Conservation (phyloP, 1,284 basidiomycete species). For the Phlebopus sp. region DNA sequence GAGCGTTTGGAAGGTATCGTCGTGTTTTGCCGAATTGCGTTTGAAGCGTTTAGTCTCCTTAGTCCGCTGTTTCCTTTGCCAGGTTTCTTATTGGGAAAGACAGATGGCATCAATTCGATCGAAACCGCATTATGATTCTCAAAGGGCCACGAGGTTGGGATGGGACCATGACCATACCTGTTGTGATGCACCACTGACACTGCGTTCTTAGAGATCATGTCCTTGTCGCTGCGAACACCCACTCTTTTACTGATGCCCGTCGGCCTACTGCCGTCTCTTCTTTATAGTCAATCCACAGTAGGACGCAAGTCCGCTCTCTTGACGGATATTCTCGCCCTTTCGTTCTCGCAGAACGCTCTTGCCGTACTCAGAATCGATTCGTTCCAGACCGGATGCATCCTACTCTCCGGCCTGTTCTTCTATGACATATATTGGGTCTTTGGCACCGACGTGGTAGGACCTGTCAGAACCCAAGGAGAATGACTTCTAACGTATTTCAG, state of each 20-base stretch:
- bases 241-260: constrained; percentile 64
- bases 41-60: constrained; percentile 1
- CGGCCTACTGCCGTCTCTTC: constrained; percentile 61
- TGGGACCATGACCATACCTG: constrained; percentile 5
- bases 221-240: constrained; percentile 60
- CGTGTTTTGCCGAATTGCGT: background rate
- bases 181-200: constrained; percentile 10
- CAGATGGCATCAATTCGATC: constrained; percentile 54
- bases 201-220: constrained; percentile 37
- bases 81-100: constrained; percentile 45
- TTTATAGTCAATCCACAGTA: constrained; percentile 58
- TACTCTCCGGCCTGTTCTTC: constrained; percentile 79
- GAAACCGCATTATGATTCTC: constrained; percentile 41
- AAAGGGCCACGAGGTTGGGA: constrained; percentile 45
- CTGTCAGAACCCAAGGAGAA: background rate
- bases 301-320: constrained; percentile 66
- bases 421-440: constrained; percentile 94
- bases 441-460: constrained; percentile 72
- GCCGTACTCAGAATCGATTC: constrained; percentile 85
- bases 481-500: constrained; percentile 33
- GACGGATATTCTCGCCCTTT: constrained; percentile 80
- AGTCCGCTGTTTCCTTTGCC: constrained; percentile 52
- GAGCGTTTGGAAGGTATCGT: constrained; percentile 62
- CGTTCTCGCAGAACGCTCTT: constrained; percentile 83
- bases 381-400: constrained; percentile 83